phyloP scores from a whole-genome alignment of 805 yeast species.

The Scheffersomyces ergatensis region DNA sequence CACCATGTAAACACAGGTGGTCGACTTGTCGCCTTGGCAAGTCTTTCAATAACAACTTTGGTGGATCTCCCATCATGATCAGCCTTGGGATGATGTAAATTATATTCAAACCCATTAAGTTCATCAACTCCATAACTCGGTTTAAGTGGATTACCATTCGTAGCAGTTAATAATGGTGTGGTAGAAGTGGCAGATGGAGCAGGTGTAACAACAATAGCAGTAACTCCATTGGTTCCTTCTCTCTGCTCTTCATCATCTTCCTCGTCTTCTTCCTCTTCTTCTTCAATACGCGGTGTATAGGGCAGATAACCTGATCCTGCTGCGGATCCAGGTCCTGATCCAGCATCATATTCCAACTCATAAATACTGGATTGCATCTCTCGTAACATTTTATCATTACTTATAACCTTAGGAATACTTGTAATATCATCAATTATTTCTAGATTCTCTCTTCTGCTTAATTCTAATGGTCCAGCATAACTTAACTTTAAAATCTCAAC shows the following conservation, averaged over 20 bases:
- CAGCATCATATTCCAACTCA: background rate
- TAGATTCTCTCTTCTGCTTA: slow-evolving; percentile 57
- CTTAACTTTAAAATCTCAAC: slow-evolving; percentile 59
- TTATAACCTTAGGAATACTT: slow-evolving; percentile 46
- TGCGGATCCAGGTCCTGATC: background rate
- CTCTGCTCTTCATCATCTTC: background rate
- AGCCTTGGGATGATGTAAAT: slow-evolving; percentile 9
- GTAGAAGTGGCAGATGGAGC: background rate
- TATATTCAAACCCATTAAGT: slow-evolving; percentile 19
- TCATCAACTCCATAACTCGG: slow-evolving; percentile 1
- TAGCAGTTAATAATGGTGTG: background rate
- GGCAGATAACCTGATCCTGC: background rate
- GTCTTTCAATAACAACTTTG: slow-evolving; percentile 57
- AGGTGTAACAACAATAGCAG: too few relatives aligned
- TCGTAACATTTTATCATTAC: slow-evolving; percentile 14
- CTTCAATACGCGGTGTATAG: background rate
- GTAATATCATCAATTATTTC: slow-evolving; percentile 60
- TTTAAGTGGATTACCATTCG: background rate
- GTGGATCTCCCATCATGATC: slow-evolving; percentile 21
- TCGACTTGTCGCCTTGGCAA: slow-evolving; percentile 51
- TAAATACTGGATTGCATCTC: slow-evolving; percentile 4
- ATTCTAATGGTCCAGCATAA: slow-evolving; percentile 65
- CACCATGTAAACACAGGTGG: slow-evolving; percentile 74
- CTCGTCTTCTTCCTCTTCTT: background rate
- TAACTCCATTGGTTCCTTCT: background rate